A percentile compares a stretch with the other conserved stretches of the same genome.
phyloP scores from a whole-genome alignment of 495 filamentous ascomycete species.

The Talaromyces borbonicus region DNA sequence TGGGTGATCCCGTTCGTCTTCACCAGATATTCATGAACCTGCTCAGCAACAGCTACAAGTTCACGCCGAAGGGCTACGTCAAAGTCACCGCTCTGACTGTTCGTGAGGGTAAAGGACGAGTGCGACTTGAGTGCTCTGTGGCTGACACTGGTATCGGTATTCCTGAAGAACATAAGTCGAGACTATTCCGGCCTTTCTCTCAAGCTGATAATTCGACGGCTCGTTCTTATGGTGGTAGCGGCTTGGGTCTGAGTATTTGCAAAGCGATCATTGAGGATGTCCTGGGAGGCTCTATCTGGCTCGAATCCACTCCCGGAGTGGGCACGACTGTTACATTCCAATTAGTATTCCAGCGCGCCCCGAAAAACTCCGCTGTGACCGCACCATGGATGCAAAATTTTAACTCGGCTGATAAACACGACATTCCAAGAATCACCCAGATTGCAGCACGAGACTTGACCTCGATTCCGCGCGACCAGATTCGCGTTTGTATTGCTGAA shows the following conservation, averaged over 20 bases:
- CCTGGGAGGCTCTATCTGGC: slow-evolving; percentile 70
- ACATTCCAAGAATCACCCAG: slow-evolving; percentile 10
- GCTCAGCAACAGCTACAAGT: slow-evolving; percentile 89
- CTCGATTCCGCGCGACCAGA: slow-evolving; percentile 60
- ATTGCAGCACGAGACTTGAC: slow-evolving; percentile 47
- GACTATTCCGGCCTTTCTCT: slow-evolving; percentile 84
- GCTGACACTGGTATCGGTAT: slow-evolving; percentile 87
- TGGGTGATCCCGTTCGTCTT: slow-evolving; percentile 80
- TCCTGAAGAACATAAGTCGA: slow-evolving; percentile 64
- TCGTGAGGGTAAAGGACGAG: slow-evolving; percentile 55
- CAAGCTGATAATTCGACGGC: slow-evolving; percentile 84
- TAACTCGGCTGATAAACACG: slow-evolving; percentile 18
- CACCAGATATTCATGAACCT: slow-evolving; percentile 92
- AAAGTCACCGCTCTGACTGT: slow-evolving; percentile 65
- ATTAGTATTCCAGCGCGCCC: slow-evolving; percentile 70
- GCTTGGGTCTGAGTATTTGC: slow-evolving; percentile 85
- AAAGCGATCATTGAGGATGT: slow-evolving; percentile 91
- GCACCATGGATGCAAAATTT: slow-evolving; percentile 45
- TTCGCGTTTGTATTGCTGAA: slow-evolving; percentile 82
- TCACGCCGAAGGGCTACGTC: slow-evolving; percentile 78
- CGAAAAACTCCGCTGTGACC: slow-evolving; percentile 45
- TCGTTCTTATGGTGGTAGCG: slow-evolving; percentile 81
- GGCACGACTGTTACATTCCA: slow-evolving; percentile 85
- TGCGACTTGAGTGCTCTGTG: slow-evolving; percentile 76
- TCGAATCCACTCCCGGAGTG: slow-evolving; percentile 63